Percentiles rank a stretch among this genome's conserved stretches.
Evolutionary conservation across 139 green algal genomes (phyloP).

Genomic region (Yamagishiella unicocca): DNA sequence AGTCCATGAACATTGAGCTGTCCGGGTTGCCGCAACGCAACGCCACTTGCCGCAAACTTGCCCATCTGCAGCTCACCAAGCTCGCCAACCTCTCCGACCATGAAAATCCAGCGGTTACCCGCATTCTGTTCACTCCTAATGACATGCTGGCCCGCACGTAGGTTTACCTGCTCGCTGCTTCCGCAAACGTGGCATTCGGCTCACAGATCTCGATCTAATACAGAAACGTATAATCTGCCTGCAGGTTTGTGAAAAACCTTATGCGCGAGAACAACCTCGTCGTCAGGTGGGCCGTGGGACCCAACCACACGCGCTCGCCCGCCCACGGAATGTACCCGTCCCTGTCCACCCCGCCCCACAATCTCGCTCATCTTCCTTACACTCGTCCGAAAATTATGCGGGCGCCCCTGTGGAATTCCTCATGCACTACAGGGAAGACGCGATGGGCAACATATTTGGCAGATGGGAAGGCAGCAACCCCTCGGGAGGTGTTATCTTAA

Average conservation of each 20-base stretch:
- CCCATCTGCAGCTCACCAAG: slow-evolving; percentile 73
- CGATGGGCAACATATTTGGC: slow-evolving; percentile 95
- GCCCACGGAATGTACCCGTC: too few relatives aligned
- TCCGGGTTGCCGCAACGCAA: neutral
- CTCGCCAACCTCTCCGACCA: slow-evolving; percentile 86
- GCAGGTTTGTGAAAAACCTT: slow-evolving; percentile 86
- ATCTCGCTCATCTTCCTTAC: too few relatives aligned
- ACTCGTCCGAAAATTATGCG: too few relatives aligned
- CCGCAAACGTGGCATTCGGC: too few relatives aligned
- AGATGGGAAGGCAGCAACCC: slow-evolving; percentile 75
- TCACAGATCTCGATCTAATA: too few relatives aligned
- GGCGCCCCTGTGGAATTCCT: too few relatives aligned
- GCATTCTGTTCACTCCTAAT: slow-evolving; percentile 90
- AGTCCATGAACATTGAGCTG: neutral
- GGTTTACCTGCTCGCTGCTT: neutral
- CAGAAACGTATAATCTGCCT: too few relatives aligned
- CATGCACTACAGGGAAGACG: slow-evolving; percentile 79
- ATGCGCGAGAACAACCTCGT: slow-evolving; percentile 78
- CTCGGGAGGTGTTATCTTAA: slow-evolving; percentile 71
- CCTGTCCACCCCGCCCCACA: too few relatives aligned
- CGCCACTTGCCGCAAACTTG: neutral
- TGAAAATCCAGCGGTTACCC: slow-evolving; percentile 89
- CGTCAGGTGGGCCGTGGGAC: slow-evolving; percentile 61
- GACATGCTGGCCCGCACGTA: slow-evolving; percentile 81
- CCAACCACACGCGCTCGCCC: too few relatives aligned